Base-by-base conservation (phyloP, 2,329 filamentous ascomycete genomes). In the Chaetomiaceae sp. region DNA sequence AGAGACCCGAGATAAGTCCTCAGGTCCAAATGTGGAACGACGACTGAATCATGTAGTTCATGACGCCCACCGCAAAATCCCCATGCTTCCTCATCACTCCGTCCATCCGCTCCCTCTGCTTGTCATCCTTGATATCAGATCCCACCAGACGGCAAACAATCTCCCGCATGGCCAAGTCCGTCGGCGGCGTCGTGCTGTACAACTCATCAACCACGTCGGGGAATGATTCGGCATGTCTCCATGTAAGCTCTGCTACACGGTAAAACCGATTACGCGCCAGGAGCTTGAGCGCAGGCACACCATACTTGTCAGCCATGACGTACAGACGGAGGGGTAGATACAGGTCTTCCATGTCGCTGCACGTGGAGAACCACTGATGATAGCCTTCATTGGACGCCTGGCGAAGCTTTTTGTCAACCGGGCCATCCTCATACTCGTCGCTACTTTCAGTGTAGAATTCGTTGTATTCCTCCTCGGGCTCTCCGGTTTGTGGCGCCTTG, bases 231-330 rank as follows among this genome's bases (percentile, higher is more conserved):
- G 32, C 26, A 1, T 27, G 20, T 18, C 15, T 22, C 32, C 42
- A 56, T 10, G 40, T 35, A 17, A 47, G 30, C 43, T 58, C 45
- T 2, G 49, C 58, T 0, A 49, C 55, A 8, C 52, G 54, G 40
- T 59, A 61, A 43, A 66, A 68, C 0, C 63, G 56, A 12, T 63
- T 47, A 6, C 56, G 51, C 2, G 64, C 56, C 1, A 65, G 30
- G 0, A 62, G 52, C 47, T 55, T 56, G 1, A 68, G 62, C 0
- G 60, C 49, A 1, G 59, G 54, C 2, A 67, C 61, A n/a, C 63
- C 54, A 50, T 61, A 68, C 48, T 65, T 65, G 50, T 66, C 60
- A 4, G 65, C 66, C 45, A 66, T 61, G 36, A 60, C 48, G 56
- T 65, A 69, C 14, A 65, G 49, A 0, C 52, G 48, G 5, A 62